Evolutionary conservation across 805 yeast genomes (phyloP), one percentile per base, ranked within the genome.

Genomic region (Kuraishia ogatae): DNA sequence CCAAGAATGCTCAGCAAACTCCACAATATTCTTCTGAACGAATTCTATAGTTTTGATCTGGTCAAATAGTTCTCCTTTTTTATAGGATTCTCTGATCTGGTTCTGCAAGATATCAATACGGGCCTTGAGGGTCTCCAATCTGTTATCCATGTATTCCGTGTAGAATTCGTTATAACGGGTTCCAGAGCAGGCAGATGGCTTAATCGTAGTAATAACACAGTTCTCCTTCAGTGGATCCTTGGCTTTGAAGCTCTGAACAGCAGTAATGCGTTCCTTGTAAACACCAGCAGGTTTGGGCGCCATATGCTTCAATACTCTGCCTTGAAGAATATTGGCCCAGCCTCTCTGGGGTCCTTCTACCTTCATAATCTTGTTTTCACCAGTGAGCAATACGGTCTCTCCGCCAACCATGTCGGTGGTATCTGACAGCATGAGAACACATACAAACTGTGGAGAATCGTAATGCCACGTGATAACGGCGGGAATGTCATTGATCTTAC

Each of bases 391-490:
- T 29, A 77, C 72, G 1, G 85, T 81, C 63, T 81, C 86, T 53
- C 86, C 86, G 39, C 85, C 86, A 63, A 77, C 68, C 85, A 82
- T 81, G 50, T 72, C 68, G 1, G 75, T 59, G 8, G 86, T 82
- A 61, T 81, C 85, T 26, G 82, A 76, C 47, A 82, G 64, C 86
- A 82, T 82, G 56, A 82, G 71, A 15, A 82, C 86, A 66, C 85
- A 82, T n/a, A 82, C 85, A 63, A 80, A 80, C n/a, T 85, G 86
- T 54, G 80, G 81, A 17, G 83, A 75, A 62, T 82, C 87, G 55
- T 70, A 64, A 69, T 82, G 86, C 87, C 86, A 82, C 26, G 80
- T 79, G 48, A 81, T 84, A 47, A 81, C 51, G 13, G 29, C 28
- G 4, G 51, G 29, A 22, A 49, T 22, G 7, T 49, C 51, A 24